phyloP scores from a whole-genome alignment of 108 stramenopile species.

The Fragilaria crotonensis region DNA sequence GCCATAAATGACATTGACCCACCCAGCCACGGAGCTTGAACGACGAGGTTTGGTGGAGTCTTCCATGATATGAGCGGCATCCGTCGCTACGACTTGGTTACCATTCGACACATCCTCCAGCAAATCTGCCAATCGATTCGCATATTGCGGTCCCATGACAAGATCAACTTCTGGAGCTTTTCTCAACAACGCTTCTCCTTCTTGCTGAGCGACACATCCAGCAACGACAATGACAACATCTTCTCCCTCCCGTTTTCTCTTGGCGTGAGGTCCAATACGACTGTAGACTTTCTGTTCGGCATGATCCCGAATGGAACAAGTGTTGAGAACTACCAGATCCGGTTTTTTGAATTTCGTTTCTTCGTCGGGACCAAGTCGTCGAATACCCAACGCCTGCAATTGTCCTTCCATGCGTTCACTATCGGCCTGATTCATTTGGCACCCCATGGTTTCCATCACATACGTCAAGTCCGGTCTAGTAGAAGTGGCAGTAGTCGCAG shows the following conservation, averaged over 20 bases:
- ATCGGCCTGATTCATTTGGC: slow-evolving; percentile 96
- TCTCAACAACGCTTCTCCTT: slow-evolving; percentile 69
- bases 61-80: slow-evolving; percentile 92
- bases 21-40: slow-evolving; percentile 70
- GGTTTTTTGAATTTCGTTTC: slow-evolving; percentile 15
- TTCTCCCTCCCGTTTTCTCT: slow-evolving; percentile 51
- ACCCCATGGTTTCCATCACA: slow-evolving; percentile 73
- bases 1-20: slow-evolving; percentile 86
- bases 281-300: slow-evolving; percentile 76
- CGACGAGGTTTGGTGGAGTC: slow-evolving; percentile 89
- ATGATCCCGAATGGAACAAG: slow-evolving; percentile 83
- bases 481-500: background rate
- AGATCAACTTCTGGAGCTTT: slow-evolving; percentile 81
- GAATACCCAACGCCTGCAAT: slow-evolving; percentile 45
- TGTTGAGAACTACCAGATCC: slow-evolving; percentile 77
- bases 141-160: slow-evolving; percentile 92
- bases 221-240: slow-evolving; percentile 82
- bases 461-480: slow-evolving; percentile 20
- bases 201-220: slow-evolving; percentile 88
- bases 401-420: slow-evolving; percentile 86
- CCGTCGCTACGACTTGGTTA: slow-evolving; percentile 93
- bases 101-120: slow-evolving; percentile 90
- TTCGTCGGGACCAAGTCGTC: slow-evolving; percentile 3
- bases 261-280: slow-evolving; percentile 60
- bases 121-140: slow-evolving; percentile 91